Evolutionary conservation across 805 yeast genomes (phyloP).

Genomic region (Wickerhamiella qilinensis): DNA sequence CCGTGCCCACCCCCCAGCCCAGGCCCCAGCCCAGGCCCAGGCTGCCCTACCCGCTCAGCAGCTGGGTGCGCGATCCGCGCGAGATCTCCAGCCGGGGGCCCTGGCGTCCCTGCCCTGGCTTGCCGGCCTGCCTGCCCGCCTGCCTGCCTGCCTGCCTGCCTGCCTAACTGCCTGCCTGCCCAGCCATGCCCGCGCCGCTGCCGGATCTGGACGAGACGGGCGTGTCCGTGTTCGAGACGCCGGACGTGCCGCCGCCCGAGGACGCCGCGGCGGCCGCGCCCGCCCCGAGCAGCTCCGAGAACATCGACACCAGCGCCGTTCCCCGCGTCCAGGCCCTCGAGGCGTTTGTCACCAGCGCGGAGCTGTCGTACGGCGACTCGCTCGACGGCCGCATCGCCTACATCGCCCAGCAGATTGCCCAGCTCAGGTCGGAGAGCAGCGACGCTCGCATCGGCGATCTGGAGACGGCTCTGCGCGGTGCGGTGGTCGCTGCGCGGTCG

Average conservation of each 20-base stretch:
- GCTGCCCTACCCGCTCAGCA: no score
- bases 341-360: conserved; percentile 2
- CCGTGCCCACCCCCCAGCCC: no score
- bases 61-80: no score
- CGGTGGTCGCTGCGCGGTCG: background rate
- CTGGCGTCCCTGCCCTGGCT: no score
- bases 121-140: no score
- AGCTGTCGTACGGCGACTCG: conserved; percentile 2
- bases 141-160: no score
- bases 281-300: background rate
- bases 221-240: conserved; percentile 2
- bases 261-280: background rate
- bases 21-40: no score
- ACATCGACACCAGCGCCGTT: background rate
- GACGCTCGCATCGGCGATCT: background rate
- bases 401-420: conserved; percentile 2
- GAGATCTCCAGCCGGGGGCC: no score
- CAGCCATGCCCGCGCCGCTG: no score
- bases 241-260: no score
- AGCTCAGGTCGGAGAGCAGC: background rate
- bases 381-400: conserved; percentile 6
- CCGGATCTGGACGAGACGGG: conserved; percentile 6
- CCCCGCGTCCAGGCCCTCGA: conserved; percentile 4
- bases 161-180: no score
- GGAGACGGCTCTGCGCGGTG: background rate